A percentile compares a stretch with the other conserved stretches of the same genome.
Evolutionary conservation across 2,329 filamentous ascomycete genomes (phyloP).

Genomic region (Immersiporthe knoxdaviesiana): DNA sequence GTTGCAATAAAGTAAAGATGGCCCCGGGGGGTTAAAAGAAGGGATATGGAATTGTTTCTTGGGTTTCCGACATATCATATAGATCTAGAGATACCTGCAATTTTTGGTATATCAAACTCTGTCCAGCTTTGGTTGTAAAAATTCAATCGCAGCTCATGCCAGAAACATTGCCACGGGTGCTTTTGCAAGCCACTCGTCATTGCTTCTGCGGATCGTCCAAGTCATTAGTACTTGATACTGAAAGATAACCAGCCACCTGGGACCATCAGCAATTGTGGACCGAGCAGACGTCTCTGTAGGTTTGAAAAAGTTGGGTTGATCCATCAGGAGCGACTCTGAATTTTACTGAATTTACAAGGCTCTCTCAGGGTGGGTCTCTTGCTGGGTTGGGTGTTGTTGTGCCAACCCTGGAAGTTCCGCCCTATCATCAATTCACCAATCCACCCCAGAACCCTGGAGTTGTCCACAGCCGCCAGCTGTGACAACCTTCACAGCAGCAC

Average conservation of each 20-base stretch:
- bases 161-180: not conserved
- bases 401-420: slow-evolving; percentile 27
- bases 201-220: not conserved
- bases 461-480: not conserved
- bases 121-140: not conserved
- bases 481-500: not conserved
- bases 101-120: not conserved
- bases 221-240: slow-evolving; percentile 37
- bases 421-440: slow-evolving; percentile 32
- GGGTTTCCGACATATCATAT: slow-evolving; percentile 12
- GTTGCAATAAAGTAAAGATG: slow-evolving; percentile 23
- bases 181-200: not conserved
- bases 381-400: slow-evolving; percentile 1
- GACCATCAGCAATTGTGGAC: not conserved
- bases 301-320: not conserved
- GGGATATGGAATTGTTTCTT: too few species aligned
- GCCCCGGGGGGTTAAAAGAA: too few species aligned
- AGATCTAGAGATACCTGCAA: slow-evolving; percentile 8
- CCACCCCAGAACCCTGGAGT: slow-evolving; percentile 26
- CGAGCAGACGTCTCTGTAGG: not conserved
- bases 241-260: slow-evolving; percentile 32
- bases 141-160: not conserved
- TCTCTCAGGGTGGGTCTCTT: not conserved
- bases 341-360: slow-evolving; percentile 12
- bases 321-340: not conserved